Evolutionary conservation across 2,329 filamentous ascomycete species (phyloP).

Genomic region (Colletotrichum somersetense): DNA sequence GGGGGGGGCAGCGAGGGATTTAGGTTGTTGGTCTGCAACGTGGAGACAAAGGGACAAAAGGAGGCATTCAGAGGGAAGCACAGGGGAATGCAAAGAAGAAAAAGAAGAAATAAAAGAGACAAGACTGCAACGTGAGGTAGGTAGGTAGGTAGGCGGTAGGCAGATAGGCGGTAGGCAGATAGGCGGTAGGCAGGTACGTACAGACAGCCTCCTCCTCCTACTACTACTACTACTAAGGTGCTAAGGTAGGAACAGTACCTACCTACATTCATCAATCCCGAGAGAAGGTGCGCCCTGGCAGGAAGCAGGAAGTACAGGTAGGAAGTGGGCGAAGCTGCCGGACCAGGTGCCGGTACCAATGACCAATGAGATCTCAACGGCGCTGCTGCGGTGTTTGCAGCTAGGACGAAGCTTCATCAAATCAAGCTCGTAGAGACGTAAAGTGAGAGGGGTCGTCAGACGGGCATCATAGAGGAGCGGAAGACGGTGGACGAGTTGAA

Average conservation of each 20-base stretch:
- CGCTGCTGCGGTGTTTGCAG: conserved; percentile 33
- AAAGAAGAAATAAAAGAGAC: not conserved
- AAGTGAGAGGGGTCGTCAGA: conserved; percentile 14
- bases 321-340: not conserved
- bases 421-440: conserved; percentile 24
- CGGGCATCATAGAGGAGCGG: not conserved
- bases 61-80: conserved; percentile 7
- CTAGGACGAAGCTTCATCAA: conserved; percentile 35
- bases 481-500: not conserved
- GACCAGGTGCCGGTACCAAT: not conserved
- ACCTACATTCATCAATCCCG: conserved; percentile 25
- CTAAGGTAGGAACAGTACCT: no score
- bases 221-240: no score
- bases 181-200: not conserved
- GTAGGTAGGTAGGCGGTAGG: no score
- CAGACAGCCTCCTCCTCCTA: not conserved
- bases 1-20: not conserved
- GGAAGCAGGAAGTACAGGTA: not conserved
- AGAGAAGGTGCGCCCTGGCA: conserved; percentile 14
- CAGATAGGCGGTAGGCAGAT: no score
- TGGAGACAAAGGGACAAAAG: conserved; percentile 4
- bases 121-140: conserved; percentile 16
- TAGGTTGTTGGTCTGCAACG: conserved; percentile 4
- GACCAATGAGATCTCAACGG: conserved; percentile 32
- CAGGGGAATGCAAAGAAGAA: conserved; percentile 10